Percentiles rank a stretch among this genome's conserved stretches.
Evolutionary conservation across 106 monocot genomes (phyloP).

Genomic region (Hemerocallis citrina): DNA sequence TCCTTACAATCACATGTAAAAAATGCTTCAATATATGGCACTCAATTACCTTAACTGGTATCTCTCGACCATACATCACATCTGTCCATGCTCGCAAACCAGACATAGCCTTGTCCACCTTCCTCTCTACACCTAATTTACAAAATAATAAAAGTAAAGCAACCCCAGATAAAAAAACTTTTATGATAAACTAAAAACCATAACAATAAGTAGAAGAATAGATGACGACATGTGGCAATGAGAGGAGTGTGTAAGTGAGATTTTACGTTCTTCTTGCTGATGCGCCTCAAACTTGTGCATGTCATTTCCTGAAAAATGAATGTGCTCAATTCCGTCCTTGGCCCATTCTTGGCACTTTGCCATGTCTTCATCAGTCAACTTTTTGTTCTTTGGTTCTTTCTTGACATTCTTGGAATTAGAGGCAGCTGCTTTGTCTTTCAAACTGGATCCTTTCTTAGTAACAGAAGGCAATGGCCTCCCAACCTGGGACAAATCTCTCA

Average conservation of each 20-base stretch:
- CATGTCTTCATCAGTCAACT: conserved; percentile 31
- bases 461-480: conserved; percentile 16
- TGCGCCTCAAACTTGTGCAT: conserved; percentile 15
- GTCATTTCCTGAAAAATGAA: conserved; percentile 36
- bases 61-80: conserved; percentile 17
- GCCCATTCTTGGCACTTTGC: conserved; percentile 51
- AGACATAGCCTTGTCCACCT: conserved; percentile 37
- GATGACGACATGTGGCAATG: neutral
- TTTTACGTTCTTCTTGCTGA: conserved; percentile 26
- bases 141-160: neutral
- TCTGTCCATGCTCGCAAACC: conserved; percentile 25
- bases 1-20: too few relatives aligned
- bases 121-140: conserved; percentile 33
- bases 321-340: conserved; percentile 44
- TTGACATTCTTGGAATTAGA: neutral
- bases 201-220: neutral
- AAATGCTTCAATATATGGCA: neutral
- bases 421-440: conserved; percentile 6
- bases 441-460: neutral
- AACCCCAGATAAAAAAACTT: neutral
- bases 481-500: conserved; percentile 35
- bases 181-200: neutral
- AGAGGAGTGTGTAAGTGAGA: neutral
- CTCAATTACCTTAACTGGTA: conserved; percentile 27
- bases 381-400: conserved; percentile 10